Conservation (phyloP, 1,284 basidiomycete species). For the Afroboletus lepidellus region DNA sequence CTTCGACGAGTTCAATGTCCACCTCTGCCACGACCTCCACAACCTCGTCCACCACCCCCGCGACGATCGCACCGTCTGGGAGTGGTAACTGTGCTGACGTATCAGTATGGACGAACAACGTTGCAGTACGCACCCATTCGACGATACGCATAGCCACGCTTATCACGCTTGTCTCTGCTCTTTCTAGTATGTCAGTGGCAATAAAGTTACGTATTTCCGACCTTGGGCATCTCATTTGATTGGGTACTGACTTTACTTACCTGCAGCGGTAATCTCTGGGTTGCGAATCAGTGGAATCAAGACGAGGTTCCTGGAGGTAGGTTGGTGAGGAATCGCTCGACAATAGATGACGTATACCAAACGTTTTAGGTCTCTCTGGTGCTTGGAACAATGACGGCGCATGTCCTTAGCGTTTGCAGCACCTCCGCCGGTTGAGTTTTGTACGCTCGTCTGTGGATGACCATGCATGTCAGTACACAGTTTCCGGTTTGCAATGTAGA, state of each 20-base stretch:
- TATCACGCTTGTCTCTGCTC: neutral
- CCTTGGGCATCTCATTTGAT: neutral
- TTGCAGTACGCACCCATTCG: neutral
- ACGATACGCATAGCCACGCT: neutral
- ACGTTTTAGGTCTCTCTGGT: neutral
- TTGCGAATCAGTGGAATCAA: neutral
- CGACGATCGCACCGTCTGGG: neutral
- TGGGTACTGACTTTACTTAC: neutral
- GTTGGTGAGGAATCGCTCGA: neutral
- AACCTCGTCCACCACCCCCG: neutral
- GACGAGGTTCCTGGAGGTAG: neutral
- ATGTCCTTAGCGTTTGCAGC: no score
- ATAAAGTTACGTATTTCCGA: neutral
- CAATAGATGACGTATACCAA: neutral
- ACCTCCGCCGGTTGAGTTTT: no score
- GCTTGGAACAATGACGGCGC: neutral
- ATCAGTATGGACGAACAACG: neutral
- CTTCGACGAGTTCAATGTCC: no score
- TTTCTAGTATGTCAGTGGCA: neutral
- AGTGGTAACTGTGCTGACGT: neutral
- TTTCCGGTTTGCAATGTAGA: no score
- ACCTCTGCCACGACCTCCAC: neutral
- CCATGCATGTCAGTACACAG: no score
- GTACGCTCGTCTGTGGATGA: no score
- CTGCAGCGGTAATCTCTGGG: neutral